Conservation (phyloP, 768 basidiomycete species). For the Boletus sensibilis region DNA sequence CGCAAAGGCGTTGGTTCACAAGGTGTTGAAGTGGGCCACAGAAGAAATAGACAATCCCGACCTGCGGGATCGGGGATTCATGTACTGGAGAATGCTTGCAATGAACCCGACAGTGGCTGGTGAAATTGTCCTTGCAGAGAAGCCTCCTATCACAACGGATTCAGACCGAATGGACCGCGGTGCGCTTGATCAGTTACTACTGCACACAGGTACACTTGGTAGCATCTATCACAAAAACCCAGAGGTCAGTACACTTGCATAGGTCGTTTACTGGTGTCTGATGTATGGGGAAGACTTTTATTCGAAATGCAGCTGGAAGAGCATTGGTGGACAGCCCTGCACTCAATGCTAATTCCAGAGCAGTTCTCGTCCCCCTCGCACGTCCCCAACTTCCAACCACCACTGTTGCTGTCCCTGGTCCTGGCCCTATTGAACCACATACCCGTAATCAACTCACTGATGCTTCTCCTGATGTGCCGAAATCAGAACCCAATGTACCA, state of each 20-base stretch:
- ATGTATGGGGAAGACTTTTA: slow-evolving; percentile 69
- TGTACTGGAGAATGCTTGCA: slow-evolving; percentile 98
- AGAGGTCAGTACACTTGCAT: slow-evolving; percentile 51
- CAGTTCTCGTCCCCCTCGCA: slow-evolving; percentile 62
- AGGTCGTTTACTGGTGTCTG: slow-evolving; percentile 6
- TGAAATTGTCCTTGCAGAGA: slow-evolving; percentile 88
- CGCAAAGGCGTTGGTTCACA: slow-evolving; percentile 87
- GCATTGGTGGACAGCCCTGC: slow-evolving; percentile 87
- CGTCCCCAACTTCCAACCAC: slow-evolving; percentile 48
- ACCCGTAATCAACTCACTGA: slow-evolving; percentile 28
- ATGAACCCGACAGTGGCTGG: slow-evolving; percentile 87
- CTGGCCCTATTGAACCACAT: slow-evolving; percentile 40
- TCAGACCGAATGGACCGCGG: slow-evolving; percentile 97
- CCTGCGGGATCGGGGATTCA: slow-evolving; percentile 94
- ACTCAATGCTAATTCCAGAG: slow-evolving; percentile 76
- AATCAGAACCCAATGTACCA: slow-evolving; percentile 35
- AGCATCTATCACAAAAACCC: slow-evolving; percentile 99
- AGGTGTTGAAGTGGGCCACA: slow-evolving; percentile 94
- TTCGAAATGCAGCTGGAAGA: slow-evolving; percentile 82
- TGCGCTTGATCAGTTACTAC: slow-evolving; percentile 87
- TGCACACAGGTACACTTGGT: slow-evolving; percentile 91
- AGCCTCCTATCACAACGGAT: slow-evolving; percentile 96
- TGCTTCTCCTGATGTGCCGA: slow-evolving; percentile 22
- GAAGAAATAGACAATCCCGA: slow-evolving; percentile 99
- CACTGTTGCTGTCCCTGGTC: slow-evolving; percentile 54